Evolutionary conservation across 2,329 filamentous ascomycete species (phyloP).

Genomic region (Calonectria pseudoreteaudii): DNA sequence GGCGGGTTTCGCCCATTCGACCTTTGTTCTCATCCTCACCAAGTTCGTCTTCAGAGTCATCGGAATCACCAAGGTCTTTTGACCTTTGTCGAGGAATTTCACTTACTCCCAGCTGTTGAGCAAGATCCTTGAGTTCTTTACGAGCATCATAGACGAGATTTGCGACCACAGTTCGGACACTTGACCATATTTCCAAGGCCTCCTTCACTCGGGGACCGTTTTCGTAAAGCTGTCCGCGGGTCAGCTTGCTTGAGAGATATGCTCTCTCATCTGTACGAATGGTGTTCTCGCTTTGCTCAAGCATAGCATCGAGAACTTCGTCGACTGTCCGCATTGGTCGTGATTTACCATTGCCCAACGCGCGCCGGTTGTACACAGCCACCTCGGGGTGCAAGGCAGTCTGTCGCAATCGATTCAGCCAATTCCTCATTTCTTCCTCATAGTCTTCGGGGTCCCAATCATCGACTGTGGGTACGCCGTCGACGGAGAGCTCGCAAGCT

Average conservation of each 20-base stretch:
- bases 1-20: conserved; percentile 69
- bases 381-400: conserved; percentile 89
- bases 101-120: conserved; percentile 45
- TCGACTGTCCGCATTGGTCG: conserved; percentile 83
- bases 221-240: conserved; percentile 82
- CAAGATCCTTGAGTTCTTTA: conserved; percentile 66
- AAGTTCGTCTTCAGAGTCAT: conserved; percentile 48
- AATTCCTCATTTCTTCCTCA: conserved; percentile 81
- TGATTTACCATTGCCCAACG: conserved; percentile 70
- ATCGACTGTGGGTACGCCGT: conserved; percentile 71
- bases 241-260: conserved; percentile 72
- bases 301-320: conserved; percentile 91
- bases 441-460: conserved; percentile 75
- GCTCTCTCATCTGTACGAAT: conserved; percentile 77
- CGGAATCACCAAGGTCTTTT: conserved; percentile 18
- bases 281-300: conserved; percentile 80
- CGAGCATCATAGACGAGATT: conserved; percentile 73
- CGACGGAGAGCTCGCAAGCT: conserved; percentile 72
- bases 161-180: conserved; percentile 62
- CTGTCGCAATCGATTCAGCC: conserved; percentile 82
- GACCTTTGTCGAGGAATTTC: neutral
- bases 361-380: conserved; percentile 73
- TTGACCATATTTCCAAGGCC: conserved; percentile 78
- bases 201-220: conserved; percentile 76
- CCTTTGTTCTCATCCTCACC: conserved; percentile 49